These are phyloP conservation scores for Xylaria multiplex DNA, from an alignment of 2,329 filamentous ascomycete species.

Conservation along the genomic window DNA sequence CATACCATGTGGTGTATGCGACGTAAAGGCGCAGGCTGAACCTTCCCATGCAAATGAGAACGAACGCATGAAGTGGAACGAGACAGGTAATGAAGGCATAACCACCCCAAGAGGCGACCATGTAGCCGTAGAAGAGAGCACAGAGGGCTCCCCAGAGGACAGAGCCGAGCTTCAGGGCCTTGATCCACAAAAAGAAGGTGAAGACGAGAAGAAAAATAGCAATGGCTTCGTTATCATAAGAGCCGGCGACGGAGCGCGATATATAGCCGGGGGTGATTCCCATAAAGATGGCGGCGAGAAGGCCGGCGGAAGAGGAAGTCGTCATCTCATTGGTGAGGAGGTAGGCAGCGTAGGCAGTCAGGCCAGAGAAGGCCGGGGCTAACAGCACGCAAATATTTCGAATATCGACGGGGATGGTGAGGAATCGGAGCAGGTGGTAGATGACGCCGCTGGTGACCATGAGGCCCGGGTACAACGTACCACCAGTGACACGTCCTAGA, in stretches of 20 bases:
- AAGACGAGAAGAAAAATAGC: slow-evolving; percentile 98
- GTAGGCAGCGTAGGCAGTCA: slow-evolving; percentile 93
- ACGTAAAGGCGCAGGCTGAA: slow-evolving; percentile 96
- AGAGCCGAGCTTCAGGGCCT: slow-evolving; percentile 94
- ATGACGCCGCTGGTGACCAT: slow-evolving; percentile 99
- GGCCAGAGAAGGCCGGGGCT: slow-evolving; percentile 90
- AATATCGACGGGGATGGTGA: slow-evolving; percentile 95
- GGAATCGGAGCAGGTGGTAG: slow-evolving; percentile 89
- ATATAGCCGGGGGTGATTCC: slow-evolving; percentile 98
- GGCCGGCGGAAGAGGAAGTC: slow-evolving; percentile 90
- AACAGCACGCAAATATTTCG: slow-evolving; percentile 98
- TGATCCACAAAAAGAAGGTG: slow-evolving; percentile 99
- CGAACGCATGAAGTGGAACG: slow-evolving; percentile 91
- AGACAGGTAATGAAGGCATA: slow-evolving; percentile 99
- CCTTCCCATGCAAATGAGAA: slow-evolving; percentile 94
- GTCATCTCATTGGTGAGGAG: slow-evolving; percentile 98
- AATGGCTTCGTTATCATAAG: slow-evolving; percentile 99
- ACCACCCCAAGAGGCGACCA: slow-evolving; percentile 99
- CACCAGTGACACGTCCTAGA: slow-evolving; percentile 95
- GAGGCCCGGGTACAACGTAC: slow-evolving; percentile 96
- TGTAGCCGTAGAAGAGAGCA: slow-evolving; percentile 98
- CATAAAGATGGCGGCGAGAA: slow-evolving; percentile 95
- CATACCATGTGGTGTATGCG: slow-evolving; percentile 98
- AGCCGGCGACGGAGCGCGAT: slow-evolving; percentile 95
- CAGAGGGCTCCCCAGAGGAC: slow-evolving; percentile 96